A percentile compares a stretch with the other conserved stretches of the same genome.
Evolutionary conservation across 2,329 filamentous ascomycete genomes (phyloP).

Genomic region (Colletotrichum gigasporum): DNA sequence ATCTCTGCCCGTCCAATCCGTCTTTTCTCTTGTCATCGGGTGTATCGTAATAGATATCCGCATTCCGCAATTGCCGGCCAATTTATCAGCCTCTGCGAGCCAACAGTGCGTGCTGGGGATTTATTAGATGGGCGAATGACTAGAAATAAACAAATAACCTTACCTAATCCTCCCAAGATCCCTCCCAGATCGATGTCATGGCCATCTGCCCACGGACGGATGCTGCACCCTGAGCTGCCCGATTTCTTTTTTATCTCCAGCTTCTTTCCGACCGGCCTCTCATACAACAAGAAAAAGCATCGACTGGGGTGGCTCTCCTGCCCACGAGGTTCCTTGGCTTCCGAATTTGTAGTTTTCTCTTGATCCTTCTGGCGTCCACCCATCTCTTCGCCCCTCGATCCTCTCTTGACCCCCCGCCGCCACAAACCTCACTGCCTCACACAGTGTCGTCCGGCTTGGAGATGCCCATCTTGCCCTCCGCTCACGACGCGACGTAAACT

Average conservation of each 20-base stretch:
- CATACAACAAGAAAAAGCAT: background rate
- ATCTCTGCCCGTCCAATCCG: no score
- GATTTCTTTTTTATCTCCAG: background rate
- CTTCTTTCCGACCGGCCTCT: background rate
- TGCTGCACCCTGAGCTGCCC: background rate
- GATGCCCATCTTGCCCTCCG: background rate
- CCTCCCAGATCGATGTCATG: background rate
- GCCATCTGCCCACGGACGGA: background rate
- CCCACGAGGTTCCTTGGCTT: conserved; percentile 11
- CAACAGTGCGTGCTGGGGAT: no score
- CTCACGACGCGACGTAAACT: conserved; percentile 23
- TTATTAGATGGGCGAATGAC: background rate
- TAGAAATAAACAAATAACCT: background rate
- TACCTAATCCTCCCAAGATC: background rate
- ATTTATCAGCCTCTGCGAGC: no score
- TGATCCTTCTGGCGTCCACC: background rate
- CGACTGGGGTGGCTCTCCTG: background rate
- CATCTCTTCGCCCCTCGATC: background rate
- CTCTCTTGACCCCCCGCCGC: background rate
- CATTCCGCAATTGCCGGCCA: no score
- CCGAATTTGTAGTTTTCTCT: background rate
- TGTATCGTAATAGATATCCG: background rate
- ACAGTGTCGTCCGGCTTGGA: no score
- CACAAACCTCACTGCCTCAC: background rate
- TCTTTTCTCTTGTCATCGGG: no score